These are phyloP conservation scores for Bolboschoenoplectus hybrid DNA, from an alignment of 202 grass and related monocot genomes.

Conservation along the genomic window DNA sequence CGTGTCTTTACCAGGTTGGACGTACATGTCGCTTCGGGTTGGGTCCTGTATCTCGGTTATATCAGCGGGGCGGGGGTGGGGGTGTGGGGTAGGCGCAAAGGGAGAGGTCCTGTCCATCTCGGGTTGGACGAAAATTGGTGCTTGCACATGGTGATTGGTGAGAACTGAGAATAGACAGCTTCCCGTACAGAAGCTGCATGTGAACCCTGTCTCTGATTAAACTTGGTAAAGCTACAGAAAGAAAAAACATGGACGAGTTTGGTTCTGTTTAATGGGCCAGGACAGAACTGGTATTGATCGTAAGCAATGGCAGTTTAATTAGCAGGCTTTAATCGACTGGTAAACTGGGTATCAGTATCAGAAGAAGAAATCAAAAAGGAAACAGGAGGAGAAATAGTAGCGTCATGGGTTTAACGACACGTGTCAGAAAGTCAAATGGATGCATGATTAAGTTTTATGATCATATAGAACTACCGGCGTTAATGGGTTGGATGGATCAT, in stretches of 20 bases:
- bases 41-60: neutral
- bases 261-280: slow-evolving; percentile 14
- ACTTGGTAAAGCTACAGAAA: neutral
- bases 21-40: neutral
- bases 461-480: too few species aligned
- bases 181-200: neutral
- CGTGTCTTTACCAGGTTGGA: neutral
- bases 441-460: neutral
- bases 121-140: neutral
- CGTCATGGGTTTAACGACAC: neutral
- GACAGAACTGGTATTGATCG: neutral
- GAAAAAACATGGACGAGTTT: neutral
- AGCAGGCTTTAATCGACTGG: neutral
- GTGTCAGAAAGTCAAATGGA: neutral
- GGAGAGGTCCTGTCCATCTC: neutral
- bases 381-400: neutral
- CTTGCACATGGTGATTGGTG: neutral
- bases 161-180: neutral
- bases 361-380: neutral
- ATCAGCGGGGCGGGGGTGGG: neutral
- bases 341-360: neutral
- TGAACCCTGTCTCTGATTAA: neutral
- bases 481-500: too few species aligned
- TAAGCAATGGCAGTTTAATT: neutral
- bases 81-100: too few species aligned